These are phyloP conservation scores for Cystofilobasidium ferigula DNA, from an alignment of 768 basidiomycete species.

Conservation along the genomic window DNA sequence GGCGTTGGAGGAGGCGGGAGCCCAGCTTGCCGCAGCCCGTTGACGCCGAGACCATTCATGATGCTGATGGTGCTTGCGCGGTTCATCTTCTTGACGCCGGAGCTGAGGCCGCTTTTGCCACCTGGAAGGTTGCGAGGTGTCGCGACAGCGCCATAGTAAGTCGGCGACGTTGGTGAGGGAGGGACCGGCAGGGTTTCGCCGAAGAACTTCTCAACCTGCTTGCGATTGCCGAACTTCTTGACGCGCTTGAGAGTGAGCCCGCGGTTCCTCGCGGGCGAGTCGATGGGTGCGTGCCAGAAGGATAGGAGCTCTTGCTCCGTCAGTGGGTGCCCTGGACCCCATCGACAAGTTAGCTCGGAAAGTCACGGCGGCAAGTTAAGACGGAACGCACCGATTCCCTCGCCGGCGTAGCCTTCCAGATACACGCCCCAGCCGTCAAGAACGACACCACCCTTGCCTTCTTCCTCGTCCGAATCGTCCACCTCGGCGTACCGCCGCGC, in stretches of 20 bases:
- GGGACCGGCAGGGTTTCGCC: constrained; percentile 43
- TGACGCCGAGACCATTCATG: constrained; percentile 82
- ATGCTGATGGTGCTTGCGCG: constrained; percentile 91
- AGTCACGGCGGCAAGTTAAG: not conserved
- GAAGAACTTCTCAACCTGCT: constrained; percentile 44
- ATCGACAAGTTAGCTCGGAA: no score
- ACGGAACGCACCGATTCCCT: constrained; percentile 40
- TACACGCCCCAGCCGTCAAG: constrained; percentile 87
- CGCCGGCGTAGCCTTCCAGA: constrained; percentile 45
- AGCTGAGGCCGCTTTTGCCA: constrained; percentile 17
- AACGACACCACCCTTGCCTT: constrained; percentile 45
- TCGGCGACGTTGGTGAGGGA: constrained; percentile 39
- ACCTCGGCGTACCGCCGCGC: constrained; percentile 49
- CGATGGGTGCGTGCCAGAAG: constrained; percentile 69
- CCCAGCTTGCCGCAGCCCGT: constrained; percentile 27
- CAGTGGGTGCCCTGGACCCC: constrained; percentile 59
- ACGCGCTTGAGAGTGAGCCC: constrained; percentile 61
- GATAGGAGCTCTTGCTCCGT: constrained; percentile 69
- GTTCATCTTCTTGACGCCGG: constrained; percentile 53
- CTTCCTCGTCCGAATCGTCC: constrained; percentile 44
- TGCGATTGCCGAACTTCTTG: constrained; percentile 38
- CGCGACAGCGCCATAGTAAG: constrained; percentile 30
- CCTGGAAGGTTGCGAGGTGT: not conserved
- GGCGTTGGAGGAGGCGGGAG: constrained; percentile 26
- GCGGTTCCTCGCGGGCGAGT: constrained; percentile 66